Evolutionary conservation across 805 yeast genomes (phyloP).

Genomic region (Nakazawaea wyomingensis): DNA sequence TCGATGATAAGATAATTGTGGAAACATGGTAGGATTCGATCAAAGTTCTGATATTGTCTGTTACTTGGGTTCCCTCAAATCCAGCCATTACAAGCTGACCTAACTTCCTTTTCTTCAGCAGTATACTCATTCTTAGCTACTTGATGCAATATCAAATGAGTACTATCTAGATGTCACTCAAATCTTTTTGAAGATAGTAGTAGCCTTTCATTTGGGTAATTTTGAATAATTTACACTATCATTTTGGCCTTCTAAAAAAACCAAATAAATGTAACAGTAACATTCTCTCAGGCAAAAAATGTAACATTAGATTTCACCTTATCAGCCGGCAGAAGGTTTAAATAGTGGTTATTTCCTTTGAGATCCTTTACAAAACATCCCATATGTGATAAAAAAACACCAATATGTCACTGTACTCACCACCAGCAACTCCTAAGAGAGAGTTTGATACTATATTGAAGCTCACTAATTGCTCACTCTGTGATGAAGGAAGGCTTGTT

Average conservation of each 20-base stretch:
- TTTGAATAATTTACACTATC: too few species aligned
- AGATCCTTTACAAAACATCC: not conserved
- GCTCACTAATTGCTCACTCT: constrained; percentile 37
- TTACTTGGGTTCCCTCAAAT: constrained; percentile 49
- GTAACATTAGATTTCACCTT: not conserved
- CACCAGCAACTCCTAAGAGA: constrained; percentile 10
- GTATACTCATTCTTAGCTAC: constrained; percentile 2
- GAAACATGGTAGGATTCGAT: constrained; percentile 47
- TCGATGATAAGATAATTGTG: constrained; percentile 44
- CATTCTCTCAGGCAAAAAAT: not conserved
- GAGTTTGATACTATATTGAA: constrained; percentile 14
- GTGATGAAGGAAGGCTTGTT: constrained; percentile 34
- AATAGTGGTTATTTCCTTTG: not conserved
- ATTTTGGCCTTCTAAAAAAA: not conserved
- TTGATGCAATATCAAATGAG: too few species aligned
- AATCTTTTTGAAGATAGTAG: not conserved
- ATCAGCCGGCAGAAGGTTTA: too few species aligned
- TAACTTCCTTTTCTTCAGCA: constrained; percentile 5
- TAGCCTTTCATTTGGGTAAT: not conserved
- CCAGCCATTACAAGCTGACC: constrained; percentile 60
- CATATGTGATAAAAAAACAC: not conserved
- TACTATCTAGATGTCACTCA: too few species aligned
- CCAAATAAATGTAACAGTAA: not conserved
- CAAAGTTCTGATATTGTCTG: constrained; percentile 46
- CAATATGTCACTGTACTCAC: constrained; percentile 5